Evolutionary conservation across 1,284 basidiomycete genomes (phyloP).

Genomic region (Cryptococcus amylolentus): DNA sequence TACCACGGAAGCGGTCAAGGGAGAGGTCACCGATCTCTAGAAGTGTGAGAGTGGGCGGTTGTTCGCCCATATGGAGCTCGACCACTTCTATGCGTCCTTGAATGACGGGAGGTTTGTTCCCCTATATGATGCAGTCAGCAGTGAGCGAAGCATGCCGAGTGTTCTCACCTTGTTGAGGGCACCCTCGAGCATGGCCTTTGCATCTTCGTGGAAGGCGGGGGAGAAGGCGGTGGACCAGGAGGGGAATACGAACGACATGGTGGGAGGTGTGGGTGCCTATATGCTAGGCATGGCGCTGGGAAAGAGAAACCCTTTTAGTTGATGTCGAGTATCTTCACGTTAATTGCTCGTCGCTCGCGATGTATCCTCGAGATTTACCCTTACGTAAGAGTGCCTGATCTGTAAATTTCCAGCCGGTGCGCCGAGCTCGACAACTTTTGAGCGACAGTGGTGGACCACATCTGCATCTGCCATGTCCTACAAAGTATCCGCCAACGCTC

Average conservation of each 20-base stretch:
- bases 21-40: conserved; percentile 97
- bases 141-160: neutral
- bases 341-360: too few relatives aligned
- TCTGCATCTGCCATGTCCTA: conserved; percentile 9
- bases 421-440: neutral
- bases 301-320: too few relatives aligned
- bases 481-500: conserved; percentile 7
- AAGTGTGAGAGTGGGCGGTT: conserved; percentile 95
- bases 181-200: conserved; percentile 86
- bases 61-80: conserved; percentile 95
- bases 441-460: too few relatives aligned
- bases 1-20: conserved; percentile 92
- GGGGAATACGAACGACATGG: conserved; percentile 94
- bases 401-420: neutral
- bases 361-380: neutral
- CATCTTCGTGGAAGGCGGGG: conserved; percentile 88
- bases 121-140: conserved; percentile 42
- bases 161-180: conserved; percentile 76
- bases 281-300: too few relatives aligned
- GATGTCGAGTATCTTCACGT: too few relatives aligned
- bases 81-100: conserved; percentile 96
- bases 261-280: too few relatives aligned
- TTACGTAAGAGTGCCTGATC: neutral
- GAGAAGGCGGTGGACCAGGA: conserved; percentile 87
- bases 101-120: conserved; percentile 94